These are phyloP conservation scores for Xerocomus brunneocitrinus DNA, from an alignment of 768 basidiomycete genomes.

Conservation along the genomic window DNA sequence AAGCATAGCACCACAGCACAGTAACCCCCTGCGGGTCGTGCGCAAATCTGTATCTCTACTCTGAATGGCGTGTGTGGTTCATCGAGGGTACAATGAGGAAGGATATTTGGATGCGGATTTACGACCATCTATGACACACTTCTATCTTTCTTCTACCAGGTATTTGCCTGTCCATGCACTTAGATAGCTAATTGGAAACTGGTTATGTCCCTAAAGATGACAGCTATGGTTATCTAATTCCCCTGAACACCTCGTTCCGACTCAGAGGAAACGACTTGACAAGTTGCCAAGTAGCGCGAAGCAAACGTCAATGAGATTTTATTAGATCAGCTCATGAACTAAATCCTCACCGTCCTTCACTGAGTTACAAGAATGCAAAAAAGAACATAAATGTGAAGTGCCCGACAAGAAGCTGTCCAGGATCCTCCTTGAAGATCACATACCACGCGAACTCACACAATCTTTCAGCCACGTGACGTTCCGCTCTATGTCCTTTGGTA, in stretches of 20 bases:
- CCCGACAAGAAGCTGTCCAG: too few species aligned
- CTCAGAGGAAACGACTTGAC: too few species aligned
- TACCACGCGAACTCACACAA: background rate
- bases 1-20: conserved; percentile 1
- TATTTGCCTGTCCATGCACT: background rate
- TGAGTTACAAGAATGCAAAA: too few species aligned
- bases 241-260: too few species aligned
- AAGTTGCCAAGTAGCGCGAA: too few species aligned
- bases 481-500: conserved; percentile 3
- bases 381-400: too few species aligned
- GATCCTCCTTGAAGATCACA: background rate
- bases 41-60: background rate
- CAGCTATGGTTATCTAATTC: too few species aligned
- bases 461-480: conserved; percentile 8
- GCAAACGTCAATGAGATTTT: too few species aligned
- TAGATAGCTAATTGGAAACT: background rate
- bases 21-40: background rate
- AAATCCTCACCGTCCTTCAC: too few species aligned
- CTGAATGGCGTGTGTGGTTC: background rate
- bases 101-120: background rate
- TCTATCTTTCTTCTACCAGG: background rate
- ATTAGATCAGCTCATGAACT: too few species aligned
- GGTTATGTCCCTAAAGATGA: background rate
- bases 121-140: background rate
- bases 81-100: background rate